Evolutionary conservation across 805 yeast species (phyloP).

Genomic region (Candida silvatica): DNA sequence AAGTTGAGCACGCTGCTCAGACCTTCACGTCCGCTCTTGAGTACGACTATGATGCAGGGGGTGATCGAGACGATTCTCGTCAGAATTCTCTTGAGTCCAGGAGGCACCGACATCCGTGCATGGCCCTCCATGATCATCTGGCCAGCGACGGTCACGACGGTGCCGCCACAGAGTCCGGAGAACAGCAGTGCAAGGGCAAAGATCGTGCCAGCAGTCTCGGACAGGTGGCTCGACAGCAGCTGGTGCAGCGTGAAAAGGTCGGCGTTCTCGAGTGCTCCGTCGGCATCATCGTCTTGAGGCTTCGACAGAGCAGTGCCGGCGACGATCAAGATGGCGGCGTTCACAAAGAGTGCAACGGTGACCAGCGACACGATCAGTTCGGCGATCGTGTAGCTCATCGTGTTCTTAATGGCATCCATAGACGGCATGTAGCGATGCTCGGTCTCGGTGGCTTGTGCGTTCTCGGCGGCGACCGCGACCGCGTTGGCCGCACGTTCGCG

Average conservation of each 20-base stretch:
- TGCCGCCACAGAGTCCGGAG: slow-evolving; percentile 93
- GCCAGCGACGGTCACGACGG: slow-evolving; percentile 89
- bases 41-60: slow-evolving; percentile 74
- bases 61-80: slow-evolving; percentile 79
- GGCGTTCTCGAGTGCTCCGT: slow-evolving; percentile 64
- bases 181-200: slow-evolving; percentile 85
- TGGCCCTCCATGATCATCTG: slow-evolving; percentile 93
- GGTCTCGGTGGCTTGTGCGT: neutral
- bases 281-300: slow-evolving; percentile 31
- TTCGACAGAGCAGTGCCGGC: slow-evolving; percentile 75
- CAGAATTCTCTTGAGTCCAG: slow-evolving; percentile 70
- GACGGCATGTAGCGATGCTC: slow-evolving; percentile 51
- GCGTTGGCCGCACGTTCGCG: too few relatives aligned
- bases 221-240: slow-evolving; percentile 57
- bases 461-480: neutral
- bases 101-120: slow-evolving; percentile 68
- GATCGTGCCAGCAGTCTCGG: slow-evolving; percentile 80
- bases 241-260: slow-evolving; percentile 77
- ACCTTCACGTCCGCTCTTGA: slow-evolving; percentile 74
- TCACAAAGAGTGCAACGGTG: slow-evolving; percentile 87
- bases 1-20: slow-evolving; percentile 65
- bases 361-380: slow-evolving; percentile 77
- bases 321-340: slow-evolving; percentile 81
- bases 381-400: slow-evolving; percentile 72
- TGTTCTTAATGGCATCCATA: slow-evolving; percentile 67